These are phyloP conservation scores for Vigna mungo DNA, from an alignment of 306 rosid genomes.

Conservation along the genomic window DNA sequence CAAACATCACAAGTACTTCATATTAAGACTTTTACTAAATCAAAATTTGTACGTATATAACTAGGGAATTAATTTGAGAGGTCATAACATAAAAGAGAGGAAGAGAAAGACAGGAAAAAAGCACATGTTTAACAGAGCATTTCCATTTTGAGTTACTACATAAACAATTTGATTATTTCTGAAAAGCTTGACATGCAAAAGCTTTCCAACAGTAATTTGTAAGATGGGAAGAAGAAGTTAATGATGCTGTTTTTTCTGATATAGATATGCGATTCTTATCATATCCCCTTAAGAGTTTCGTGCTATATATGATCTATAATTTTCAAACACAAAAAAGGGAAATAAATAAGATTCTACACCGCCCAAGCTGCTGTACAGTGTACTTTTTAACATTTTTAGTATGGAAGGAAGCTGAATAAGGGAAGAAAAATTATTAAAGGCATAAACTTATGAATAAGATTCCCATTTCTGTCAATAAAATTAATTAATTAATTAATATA, in stretches of 20 bases:
- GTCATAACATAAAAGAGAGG: too few relatives aligned
- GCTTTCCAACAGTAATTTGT: not conserved
- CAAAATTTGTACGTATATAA: too few relatives aligned
- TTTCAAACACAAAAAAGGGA: constrained; percentile 32
- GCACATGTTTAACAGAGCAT: too few relatives aligned
- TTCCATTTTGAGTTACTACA: too few relatives aligned
- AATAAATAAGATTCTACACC: constrained; percentile 21
- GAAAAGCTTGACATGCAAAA: too few relatives aligned
- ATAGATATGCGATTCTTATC: constrained; percentile 49
- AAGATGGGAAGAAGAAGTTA: constrained; percentile 35
- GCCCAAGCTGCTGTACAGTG: not conserved
- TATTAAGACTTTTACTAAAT: too few relatives aligned
- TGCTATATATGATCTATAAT: constrained; percentile 42
- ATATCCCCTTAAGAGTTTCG: constrained; percentile 8
- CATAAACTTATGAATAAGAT: constrained; percentile 52
- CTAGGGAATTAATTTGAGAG: too few relatives aligned
- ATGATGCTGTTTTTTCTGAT: constrained; percentile 42
- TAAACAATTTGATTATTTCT: too few relatives aligned
- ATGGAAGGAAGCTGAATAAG: constrained; percentile 20
- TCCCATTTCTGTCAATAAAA: constrained; percentile 55
- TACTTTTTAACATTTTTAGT: not conserved
- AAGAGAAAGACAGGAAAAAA: too few relatives aligned
- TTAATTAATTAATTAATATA: not conserved
- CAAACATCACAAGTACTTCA: too few relatives aligned
- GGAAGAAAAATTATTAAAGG: constrained; percentile 53